Conservation (phyloP, 768 basidiomycete genomes). For the Psilocybe subaeruginosa region DNA sequence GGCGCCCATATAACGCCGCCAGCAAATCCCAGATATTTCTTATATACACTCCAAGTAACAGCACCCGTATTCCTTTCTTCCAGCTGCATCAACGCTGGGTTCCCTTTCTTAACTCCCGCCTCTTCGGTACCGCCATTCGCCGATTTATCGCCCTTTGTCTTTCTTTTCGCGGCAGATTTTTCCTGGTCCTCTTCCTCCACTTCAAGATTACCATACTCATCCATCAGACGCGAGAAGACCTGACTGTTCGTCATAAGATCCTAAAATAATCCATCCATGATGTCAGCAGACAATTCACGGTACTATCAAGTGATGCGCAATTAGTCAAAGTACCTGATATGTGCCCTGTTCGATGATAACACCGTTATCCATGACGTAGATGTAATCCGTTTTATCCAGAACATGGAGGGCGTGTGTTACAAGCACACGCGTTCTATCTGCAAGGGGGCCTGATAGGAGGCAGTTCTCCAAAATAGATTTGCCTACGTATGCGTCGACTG, state of each 20-base stretch:
- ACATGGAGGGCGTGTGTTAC: conserved; percentile 66
- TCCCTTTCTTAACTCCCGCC: conserved; percentile 27
- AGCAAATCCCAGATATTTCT: conserved; percentile 47
- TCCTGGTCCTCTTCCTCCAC: conserved; percentile 12
- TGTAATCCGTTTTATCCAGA: conserved; percentile 61
- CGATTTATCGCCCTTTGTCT: conserved; percentile 8
- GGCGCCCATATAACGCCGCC: conserved; percentile 53
- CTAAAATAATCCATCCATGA: conserved; percentile 26
- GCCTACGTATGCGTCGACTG: conserved; percentile 80
- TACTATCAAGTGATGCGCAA: not conserved
- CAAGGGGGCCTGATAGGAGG: conserved; percentile 55
- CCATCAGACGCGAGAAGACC: conserved; percentile 54
- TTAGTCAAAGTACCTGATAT: conserved; percentile 42
- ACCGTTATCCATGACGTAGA: conserved; percentile 66
- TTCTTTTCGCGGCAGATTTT: conserved; percentile 6
- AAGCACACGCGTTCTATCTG: conserved; percentile 57
- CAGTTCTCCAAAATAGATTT: conserved; percentile 68
- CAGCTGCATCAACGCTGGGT: conserved; percentile 46
- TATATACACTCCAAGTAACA: conserved; percentile 52
- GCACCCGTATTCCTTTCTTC: conserved; percentile 64
- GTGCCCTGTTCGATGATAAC: conserved; percentile 65
- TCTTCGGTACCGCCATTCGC: conserved; percentile 15
- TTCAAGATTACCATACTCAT: conserved; percentile 55
- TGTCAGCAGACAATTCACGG: conserved; percentile 2
- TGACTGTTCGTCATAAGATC: conserved; percentile 44